Evolutionary conservation across 1,139 yeast species (phyloP), one percentile per base, ranked within the genome.

Genomic region (Hyphopichia pseudoburtonii): DNA sequence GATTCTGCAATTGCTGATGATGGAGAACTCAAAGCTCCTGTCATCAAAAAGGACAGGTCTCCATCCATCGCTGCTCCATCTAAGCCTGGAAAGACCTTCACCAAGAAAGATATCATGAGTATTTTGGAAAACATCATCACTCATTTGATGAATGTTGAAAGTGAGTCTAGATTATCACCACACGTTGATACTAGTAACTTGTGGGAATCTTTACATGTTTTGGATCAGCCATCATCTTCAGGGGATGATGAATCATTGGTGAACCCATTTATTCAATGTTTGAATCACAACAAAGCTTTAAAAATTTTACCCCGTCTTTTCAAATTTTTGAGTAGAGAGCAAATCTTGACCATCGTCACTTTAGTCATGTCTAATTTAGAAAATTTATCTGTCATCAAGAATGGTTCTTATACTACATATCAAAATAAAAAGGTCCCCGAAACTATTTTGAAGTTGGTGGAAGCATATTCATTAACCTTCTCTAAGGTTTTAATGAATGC

Each of bases 261-360:
- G 28, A 87, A 86, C 53, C 95, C 96, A 28, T 90, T 92, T 52
- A 79, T 89, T 45, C 88, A 89, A 49, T 82, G 89, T 59, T 72
- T 92, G 50, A 80, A 86, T 30, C 87, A 84, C 56, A 87, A 86
- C 54, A 92, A 92, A 66, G 94, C 95, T 41, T 81, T 88, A 68
- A 90, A 88, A 61, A 76, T 89, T 31, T 82, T 92, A 66, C 90
- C 92, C 33, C 81, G 98, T 62, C 76, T 88, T 43, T 88, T 89
- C 72, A 84, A 89, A 56, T 88, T 89, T 57, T 73, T 92, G 54
- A 70, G 78, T 34, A 75, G 84, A 48, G 89, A 86, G 52, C 95
- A 88, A 56, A 80, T 87, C 45, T 70, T 87, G 49, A 83, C 94
- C 21, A 73, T 88, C 41, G 77, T 87, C 36, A 87, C 94, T 27